These are phyloP conservation scores for Setaria italica DNA, from an alignment of 202 grass and related monocot genomes.

Conservation along the genomic window DNA sequence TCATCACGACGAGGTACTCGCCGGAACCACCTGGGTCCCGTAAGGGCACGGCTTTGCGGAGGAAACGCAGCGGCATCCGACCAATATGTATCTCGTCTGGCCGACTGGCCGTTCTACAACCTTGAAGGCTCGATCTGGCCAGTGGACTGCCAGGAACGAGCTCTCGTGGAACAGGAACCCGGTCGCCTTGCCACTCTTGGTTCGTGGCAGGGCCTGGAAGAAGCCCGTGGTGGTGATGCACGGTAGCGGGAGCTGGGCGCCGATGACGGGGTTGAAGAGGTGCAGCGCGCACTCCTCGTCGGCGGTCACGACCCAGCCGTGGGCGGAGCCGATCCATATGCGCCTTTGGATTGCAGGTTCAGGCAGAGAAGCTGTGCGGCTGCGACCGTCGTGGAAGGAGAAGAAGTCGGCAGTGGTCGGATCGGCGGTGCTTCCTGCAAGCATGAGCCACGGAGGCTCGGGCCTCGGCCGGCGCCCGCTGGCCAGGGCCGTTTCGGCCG, in stretches of 20 bases:
- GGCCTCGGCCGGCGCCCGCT: background rate
- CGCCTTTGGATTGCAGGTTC: background rate
- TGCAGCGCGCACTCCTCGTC: background rate
- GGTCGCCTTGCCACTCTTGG: background rate
- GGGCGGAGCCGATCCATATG: background rate
- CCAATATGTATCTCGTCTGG: background rate
- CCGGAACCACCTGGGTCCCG: background rate
- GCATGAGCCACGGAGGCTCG: background rate
- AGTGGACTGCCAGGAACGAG: background rate
- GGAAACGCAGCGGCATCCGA: background rate
- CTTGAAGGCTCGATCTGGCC: background rate
- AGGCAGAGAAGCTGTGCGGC: background rate
- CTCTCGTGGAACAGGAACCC: background rate
- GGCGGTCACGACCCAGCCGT: background rate
- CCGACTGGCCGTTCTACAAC: too few species aligned
- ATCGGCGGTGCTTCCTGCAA: background rate
- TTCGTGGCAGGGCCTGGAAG: background rate
- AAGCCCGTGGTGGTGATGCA: background rate
- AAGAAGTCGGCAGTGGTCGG: background rate
- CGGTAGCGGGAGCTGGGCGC: background rate
- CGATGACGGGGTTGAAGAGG: background rate
- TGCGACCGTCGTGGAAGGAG: background rate
- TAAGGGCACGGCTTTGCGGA: background rate
- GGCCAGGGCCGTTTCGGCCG: background rate
- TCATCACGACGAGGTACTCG: background rate